phyloP scores from a whole-genome alignment of 2,329 filamentous ascomycete species.

The Ilyonectria destructans region DNA sequence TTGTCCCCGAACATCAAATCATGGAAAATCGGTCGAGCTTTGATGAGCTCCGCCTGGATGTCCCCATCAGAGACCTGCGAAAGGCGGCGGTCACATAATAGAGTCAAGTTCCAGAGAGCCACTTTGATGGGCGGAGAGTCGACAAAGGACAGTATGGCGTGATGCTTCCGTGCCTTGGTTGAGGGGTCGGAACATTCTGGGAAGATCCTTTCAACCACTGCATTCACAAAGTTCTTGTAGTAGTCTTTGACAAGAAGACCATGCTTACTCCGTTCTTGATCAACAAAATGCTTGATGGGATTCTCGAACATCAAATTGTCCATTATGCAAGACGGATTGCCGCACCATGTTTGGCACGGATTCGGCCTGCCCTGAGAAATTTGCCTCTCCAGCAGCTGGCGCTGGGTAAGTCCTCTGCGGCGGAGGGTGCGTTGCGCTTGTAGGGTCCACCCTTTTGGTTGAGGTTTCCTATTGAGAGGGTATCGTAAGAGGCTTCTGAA shows the following conservation, averaged over 20 bases:
- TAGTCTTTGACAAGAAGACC: slow-evolving; percentile 35
- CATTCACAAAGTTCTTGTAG: slow-evolving; percentile 39
- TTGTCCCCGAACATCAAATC: slow-evolving; percentile 42
- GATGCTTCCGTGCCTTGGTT: slow-evolving; percentile 31
- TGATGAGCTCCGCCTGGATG: slow-evolving; percentile 28
- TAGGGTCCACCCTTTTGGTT: background rate
- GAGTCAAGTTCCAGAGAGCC: slow-evolving; percentile 43
- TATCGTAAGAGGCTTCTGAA: background rate
- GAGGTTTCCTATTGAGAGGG: background rate
- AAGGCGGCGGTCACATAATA: background rate
- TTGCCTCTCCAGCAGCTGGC: slow-evolving; percentile 32
- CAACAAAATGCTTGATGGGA: slow-evolving; percentile 23
- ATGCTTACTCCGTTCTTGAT: slow-evolving; percentile 26
- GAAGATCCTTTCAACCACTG: slow-evolving; percentile 35
- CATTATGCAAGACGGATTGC: slow-evolving; percentile 30
- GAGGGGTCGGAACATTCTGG: slow-evolving; percentile 20
- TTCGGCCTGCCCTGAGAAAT: slow-evolving; percentile 41
- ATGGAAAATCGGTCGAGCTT: slow-evolving; percentile 30
- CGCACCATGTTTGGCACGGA: slow-evolving; percentile 39
- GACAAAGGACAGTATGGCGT: slow-evolving; percentile 43
- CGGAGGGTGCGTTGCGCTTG: slow-evolving; percentile 29
- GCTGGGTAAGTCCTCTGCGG: slow-evolving; percentile 34
- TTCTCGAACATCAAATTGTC: slow-evolving; percentile 30
- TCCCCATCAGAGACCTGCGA: slow-evolving; percentile 16
- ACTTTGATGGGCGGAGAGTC: slow-evolving; percentile 46